Conservation (phyloP, 768 basidiomycete species). For the Fomitopsis pulvina region DNA sequence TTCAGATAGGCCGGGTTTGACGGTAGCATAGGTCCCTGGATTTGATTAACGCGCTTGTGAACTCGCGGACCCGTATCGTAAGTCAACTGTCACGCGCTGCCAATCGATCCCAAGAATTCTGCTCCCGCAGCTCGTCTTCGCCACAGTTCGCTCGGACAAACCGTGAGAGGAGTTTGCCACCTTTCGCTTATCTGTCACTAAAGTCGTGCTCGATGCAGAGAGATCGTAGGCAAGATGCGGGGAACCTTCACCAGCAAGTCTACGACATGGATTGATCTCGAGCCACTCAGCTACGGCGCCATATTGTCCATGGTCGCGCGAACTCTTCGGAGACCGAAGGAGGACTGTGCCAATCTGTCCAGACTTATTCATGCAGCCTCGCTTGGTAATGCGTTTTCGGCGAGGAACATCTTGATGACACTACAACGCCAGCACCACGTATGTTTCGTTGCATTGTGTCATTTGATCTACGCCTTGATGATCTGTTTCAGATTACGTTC, state of each 20-base stretch:
- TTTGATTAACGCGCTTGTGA: slow-evolving; percentile 55
- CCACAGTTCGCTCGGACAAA: slow-evolving; percentile 53
- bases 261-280: slow-evolving; percentile 62
- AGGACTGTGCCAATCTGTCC: slow-evolving; percentile 48
- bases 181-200: background rate
- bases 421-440: slow-evolving; percentile 60
- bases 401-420: slow-evolving; percentile 55
- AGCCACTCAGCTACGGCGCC: slow-evolving; percentile 51
- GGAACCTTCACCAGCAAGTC: slow-evolving; percentile 53
- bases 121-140: slow-evolving; percentile 49
- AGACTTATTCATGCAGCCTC: slow-evolving; percentile 51
- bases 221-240: slow-evolving; percentile 42
- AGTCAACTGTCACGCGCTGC: slow-evolving; percentile 4
- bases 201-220: slow-evolving; percentile 25
- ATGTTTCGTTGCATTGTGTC: slow-evolving; percentile 16
- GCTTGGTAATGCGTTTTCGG: slow-evolving; percentile 66
- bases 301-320: slow-evolving; percentile 55
- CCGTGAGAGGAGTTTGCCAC: slow-evolving; percentile 28
- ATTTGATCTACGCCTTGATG: too few species aligned
- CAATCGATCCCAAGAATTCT: slow-evolving; percentile 3
- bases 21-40: slow-evolving; percentile 47
- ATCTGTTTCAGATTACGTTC: slow-evolving; percentile 46
- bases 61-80: slow-evolving; percentile 63
- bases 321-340: slow-evolving; percentile 52
- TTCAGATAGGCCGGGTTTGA: background rate